These are phyloP conservation scores for Nidula microcarpa DNA, from an alignment of 768 basidiomycete species.

Conservation along the genomic window DNA sequence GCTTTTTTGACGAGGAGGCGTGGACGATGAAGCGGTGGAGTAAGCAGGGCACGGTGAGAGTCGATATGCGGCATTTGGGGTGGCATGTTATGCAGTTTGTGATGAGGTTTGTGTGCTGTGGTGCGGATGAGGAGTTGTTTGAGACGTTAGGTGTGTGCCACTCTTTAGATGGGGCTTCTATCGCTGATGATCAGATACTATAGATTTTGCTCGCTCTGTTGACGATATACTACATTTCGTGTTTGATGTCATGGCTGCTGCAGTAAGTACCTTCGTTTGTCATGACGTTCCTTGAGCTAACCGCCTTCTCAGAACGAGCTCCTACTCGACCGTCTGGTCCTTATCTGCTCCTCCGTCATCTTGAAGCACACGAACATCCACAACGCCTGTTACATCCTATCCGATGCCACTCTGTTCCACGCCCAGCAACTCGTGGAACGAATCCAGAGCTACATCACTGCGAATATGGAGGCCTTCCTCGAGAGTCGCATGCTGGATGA, in stretches of 20 bases:
- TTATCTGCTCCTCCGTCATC: constrained; percentile 78
- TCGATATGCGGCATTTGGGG: constrained; percentile 69
- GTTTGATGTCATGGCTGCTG: constrained; percentile 82
- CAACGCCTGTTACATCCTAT: constrained; percentile 78
- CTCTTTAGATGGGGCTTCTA: constrained; percentile 2
- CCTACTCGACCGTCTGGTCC: constrained; percentile 78
- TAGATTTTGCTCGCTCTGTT: constrained; percentile 59
- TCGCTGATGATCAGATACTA: not conserved
- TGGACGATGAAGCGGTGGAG: constrained; percentile 74
- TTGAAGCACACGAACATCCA: constrained; percentile 61
- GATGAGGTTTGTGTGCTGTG: constrained; percentile 74
- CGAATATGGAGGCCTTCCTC: constrained; percentile 84
- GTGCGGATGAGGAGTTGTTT: constrained; percentile 65
- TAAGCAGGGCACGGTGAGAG: constrained; percentile 44
- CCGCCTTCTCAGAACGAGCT: constrained; percentile 67
- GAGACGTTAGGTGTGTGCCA: constrained; percentile 55
- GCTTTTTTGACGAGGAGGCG: constrained; percentile 76
- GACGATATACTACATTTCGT: constrained; percentile 85
- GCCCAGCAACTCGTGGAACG: constrained; percentile 64
- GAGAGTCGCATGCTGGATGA: constrained; percentile 80
- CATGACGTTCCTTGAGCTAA: not conserved
- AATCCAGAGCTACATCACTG: constrained; percentile 75
- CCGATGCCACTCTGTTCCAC: constrained; percentile 79
- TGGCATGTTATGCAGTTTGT: constrained; percentile 79
- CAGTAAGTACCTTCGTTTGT: constrained; percentile 44